Conservation (phyloP, 768 basidiomycete species). For the Russula sp. region DNA sequence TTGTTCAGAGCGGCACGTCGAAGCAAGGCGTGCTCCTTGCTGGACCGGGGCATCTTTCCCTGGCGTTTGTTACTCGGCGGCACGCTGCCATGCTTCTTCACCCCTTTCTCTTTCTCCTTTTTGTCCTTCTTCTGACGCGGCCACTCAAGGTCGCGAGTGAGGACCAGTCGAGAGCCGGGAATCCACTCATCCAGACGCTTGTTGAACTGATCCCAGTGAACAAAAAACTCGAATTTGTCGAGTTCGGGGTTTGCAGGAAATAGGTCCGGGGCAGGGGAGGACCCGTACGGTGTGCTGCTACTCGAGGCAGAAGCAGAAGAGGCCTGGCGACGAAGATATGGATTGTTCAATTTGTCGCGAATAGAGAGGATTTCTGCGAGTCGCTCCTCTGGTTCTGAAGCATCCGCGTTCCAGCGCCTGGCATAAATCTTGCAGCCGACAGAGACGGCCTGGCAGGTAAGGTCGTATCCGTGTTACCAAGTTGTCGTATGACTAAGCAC, state of each 20-base stretch:
- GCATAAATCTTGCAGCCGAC: conserved; percentile 97
- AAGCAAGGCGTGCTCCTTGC: conserved; percentile 24
- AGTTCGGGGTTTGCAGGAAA: conserved; percentile 44
- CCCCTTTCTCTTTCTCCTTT: conserved; percentile 41
- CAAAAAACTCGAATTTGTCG: conserved; percentile 90
- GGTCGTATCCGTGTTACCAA: conserved; percentile 17
- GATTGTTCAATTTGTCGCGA: conserved; percentile 72
- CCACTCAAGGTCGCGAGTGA: conserved; percentile 88
- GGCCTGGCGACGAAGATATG: conserved; percentile 45
- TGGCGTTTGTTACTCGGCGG: conserved; percentile 21
- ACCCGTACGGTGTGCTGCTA: conserved; percentile 9
- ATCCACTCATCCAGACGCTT: conserved; percentile 99
- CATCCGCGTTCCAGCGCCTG: conserved; percentile 68
- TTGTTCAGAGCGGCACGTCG: conserved; percentile 40
- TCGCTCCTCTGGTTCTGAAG: conserved; percentile 70
- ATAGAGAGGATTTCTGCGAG: conserved; percentile 95
- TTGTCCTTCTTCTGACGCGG: conserved; percentile 82
- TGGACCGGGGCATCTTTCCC: conserved; percentile 25
- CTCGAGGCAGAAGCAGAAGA: conserved; percentile 32
- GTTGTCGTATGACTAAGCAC: conserved; percentile 22
- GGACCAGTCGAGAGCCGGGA: conserved; percentile 75
- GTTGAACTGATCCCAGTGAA: conserved; percentile 99
- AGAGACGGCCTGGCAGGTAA: conserved; percentile 58
- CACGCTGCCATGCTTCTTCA: conserved; percentile 47
- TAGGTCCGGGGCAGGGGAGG: conserved; percentile 38